A percentile compares a stretch with the other conserved stretches of the same genome.
Evolutionary conservation across 371 early-diverging fungal species (phyloP).

Genomic region (Phascolomyces articulosus): DNA sequence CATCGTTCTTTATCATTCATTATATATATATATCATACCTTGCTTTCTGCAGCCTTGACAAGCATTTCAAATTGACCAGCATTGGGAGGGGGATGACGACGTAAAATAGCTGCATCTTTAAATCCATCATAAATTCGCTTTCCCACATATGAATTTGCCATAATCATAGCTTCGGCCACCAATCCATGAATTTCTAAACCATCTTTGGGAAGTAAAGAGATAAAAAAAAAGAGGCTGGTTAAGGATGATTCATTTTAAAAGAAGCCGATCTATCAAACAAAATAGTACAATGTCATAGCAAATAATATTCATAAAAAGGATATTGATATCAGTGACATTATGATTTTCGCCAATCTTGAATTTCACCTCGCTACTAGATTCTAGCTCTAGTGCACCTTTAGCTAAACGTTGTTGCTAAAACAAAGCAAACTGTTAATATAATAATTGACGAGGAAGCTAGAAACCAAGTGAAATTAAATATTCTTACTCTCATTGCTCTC

Average conservation of each 20-base stretch:
- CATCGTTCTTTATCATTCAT: too few species aligned
- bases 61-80: conserved; percentile 69
- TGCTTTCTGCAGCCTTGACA: conserved; percentile 64
- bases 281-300: too few species aligned
- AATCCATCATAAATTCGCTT: conserved; percentile 78
- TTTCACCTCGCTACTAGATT: conserved; percentile 76
- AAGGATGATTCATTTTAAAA: conserved; percentile 22
- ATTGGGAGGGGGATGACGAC: conserved; percentile 80
- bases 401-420: conserved; percentile 57
- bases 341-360: conserved; percentile 67
- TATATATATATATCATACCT: conserved; percentile 35
- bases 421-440: neutral
- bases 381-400: conserved; percentile 74
- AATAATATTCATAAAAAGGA: conserved; percentile 50
- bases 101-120: conserved; percentile 87
- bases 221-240: conserved; percentile 13
- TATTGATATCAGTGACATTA: conserved; percentile 67
- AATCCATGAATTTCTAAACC: conserved; percentile 90
- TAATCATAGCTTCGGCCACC: conserved; percentile 99
- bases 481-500: conserved; percentile 54
- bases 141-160: conserved; percentile 96
- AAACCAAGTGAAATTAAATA: neutral
- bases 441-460: neutral
- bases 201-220: conserved; percentile 67
- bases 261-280: too few species aligned